Conservation (phyloP, 306 rosid species). For the Malus fusca region DNA sequence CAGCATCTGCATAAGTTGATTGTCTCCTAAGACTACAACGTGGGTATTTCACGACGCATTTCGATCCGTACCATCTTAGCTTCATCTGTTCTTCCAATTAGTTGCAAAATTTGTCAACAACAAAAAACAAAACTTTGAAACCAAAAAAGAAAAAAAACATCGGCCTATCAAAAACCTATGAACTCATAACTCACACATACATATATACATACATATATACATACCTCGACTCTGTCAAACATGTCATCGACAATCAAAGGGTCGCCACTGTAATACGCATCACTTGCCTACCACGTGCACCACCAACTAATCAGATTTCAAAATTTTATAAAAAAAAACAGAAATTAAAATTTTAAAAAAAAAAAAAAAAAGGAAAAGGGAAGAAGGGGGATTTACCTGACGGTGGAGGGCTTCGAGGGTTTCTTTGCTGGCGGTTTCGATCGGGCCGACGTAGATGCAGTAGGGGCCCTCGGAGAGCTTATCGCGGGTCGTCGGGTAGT, state of each 20-base stretch:
- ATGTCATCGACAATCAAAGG: conserved; percentile 94
- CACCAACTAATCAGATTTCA: background rate
- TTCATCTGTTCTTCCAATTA: conserved; percentile 40
- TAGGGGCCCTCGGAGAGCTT: conserved; percentile 42
- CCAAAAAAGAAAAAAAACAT: background rate
- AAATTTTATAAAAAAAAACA: background rate
- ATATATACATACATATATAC: conserved; percentile 29
- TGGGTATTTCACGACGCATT: conserved; percentile 76
- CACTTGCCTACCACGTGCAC: conserved; percentile 53
- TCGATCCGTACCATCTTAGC: conserved; percentile 74
- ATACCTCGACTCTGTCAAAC: conserved; percentile 89
- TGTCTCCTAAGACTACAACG: conserved; percentile 86
- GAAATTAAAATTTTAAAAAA: background rate
- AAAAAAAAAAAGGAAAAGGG: background rate
- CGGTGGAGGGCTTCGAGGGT: conserved; percentile 77
- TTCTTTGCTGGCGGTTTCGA: conserved; percentile 75
- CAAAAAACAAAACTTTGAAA: background rate
- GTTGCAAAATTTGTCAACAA: background rate
- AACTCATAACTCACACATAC: background rate
- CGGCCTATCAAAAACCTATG: background rate
- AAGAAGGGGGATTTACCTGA: conserved; percentile 31
- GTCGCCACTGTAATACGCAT: conserved; percentile 80
- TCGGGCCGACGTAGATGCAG: conserved; percentile 71
- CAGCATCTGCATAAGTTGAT: conserved; percentile 77
- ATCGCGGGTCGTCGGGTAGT: conserved; percentile 27